Base-by-base conservation (phyloP, 2,329 filamentous ascomycete genomes). In the Alternaria tenuissima region DNA sequence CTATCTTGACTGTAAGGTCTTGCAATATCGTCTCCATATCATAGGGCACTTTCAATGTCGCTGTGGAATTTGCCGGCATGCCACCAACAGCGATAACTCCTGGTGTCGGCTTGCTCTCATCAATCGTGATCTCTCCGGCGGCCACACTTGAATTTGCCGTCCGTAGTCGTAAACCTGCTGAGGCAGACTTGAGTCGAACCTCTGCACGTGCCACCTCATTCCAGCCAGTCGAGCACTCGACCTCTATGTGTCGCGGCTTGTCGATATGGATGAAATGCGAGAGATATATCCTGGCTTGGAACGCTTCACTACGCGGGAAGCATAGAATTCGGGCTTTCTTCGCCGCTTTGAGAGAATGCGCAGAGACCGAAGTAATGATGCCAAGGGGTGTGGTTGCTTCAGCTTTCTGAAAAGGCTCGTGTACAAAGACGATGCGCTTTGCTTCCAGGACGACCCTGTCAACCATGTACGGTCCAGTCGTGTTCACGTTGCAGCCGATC, bases 241-340 rank as follows among this genome's bases (percentile, higher is more conserved):
- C 81, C 59, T 96, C 91, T 0, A 98, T 82, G 0, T 87, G 89
- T 58, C 91, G 91, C 69, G 89, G 89, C 66, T 89, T 89, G 74
- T 96, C 92, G 5, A 99, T 86, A 63, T 94, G 89, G 24, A 96
- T 89, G 44, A 89, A 82, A 62, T 86, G 90, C 0, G 91, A 88
- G 0, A 91, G 84, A 42, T 82, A 83, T 7, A 96, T 81, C 49
- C 85, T 85, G 3, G 91, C 86, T 61, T 92, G 87, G 4, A 97
- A 86, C 0, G 91, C 86, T 46, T 88, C 83, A 1, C 85, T 78
- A 16, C 88, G 86, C 32, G 93, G 91, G 74, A 92, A 96, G 28
- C 94, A 84, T n/a, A 88, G 84, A 0, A 96, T 83, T 7, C 87
- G 86, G 0, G 89, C 84, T 16, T 79, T 80, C 65, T 78, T 81